These are phyloP conservation scores for Effrenium voratum DNA, from an alignment of 73 alveolate genomes.

Conservation along the genomic window DNA sequence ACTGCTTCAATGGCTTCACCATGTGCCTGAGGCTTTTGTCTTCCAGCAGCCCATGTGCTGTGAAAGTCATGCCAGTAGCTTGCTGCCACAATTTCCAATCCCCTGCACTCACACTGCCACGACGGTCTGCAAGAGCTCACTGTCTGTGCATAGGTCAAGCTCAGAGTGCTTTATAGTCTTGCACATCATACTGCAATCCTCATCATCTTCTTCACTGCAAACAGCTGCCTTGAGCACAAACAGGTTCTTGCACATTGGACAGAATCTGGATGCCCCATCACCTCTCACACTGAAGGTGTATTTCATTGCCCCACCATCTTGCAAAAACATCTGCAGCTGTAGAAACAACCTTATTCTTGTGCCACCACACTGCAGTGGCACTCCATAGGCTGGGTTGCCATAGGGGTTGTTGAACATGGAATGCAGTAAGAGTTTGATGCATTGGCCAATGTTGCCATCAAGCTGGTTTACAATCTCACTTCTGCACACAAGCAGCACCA, in stretches of 20 bases:
- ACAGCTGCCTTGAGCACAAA: background rate
- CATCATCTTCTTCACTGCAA: background rate
- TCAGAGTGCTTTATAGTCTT: background rate
- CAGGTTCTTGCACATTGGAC: background rate
- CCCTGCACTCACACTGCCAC: background rate
- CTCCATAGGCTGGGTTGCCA: background rate
- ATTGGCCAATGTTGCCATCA: background rate
- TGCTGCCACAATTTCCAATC: background rate
- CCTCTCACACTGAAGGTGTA: background rate
- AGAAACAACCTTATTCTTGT: background rate
- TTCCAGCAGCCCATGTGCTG: background rate
- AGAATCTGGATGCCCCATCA: background rate
- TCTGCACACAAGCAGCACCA: background rate
- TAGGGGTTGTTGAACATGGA: background rate
- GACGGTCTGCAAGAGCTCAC: background rate
- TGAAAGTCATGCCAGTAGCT: background rate
- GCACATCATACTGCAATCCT: background rate
- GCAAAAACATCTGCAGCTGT: background rate
- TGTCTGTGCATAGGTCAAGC: background rate
- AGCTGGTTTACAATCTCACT: background rate
- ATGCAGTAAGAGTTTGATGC: background rate
- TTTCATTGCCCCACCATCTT: constrained; percentile 6
- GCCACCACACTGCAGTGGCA: background rate
- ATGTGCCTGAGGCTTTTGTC: background rate
- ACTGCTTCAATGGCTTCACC: background rate